Evolutionary conservation across 1,284 basidiomycete species (phyloP), one percentile per base, ranked within the genome.

Genomic region (Ganoderma resinaceum): DNA sequence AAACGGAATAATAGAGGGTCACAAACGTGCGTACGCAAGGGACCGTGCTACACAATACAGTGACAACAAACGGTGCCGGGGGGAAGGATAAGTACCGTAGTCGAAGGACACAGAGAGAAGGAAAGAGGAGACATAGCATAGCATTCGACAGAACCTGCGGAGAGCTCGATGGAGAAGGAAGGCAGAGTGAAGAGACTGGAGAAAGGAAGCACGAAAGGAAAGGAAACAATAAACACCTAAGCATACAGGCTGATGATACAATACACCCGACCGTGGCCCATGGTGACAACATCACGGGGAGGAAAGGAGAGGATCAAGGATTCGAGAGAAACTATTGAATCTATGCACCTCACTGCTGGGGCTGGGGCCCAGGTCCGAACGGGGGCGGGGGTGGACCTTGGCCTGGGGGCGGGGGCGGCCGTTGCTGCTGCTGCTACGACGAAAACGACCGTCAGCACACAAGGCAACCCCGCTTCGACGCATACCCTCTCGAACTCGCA

Each of bases 311-410:
- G 5, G 18, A 42, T 20, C 12, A 18, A 42, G 40, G 12, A 42
- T 5, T 20, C 11, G 16, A 42, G 40, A 14, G 18, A 18, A 16
- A 42, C 40, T 14, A 23, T 29, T 3, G 9, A 55, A 55, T 37
- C 38, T 26, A 20, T 20, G 18, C 31, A 26, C 5, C 59, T 69
- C 61, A 65, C 52, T 61, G 40, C 55, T 65, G 72, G 38, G 63
- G 70, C 65, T 65, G 72, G 43, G 67, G 64, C 3, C 43, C 43
- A n/a, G 43, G 43, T n/a, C 66, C 67, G 38, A 66, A 74, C 49
- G 66, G 72, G 14, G 66, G 40, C 46, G 67, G 64, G 26, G 66
- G 68, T 23, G 66, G 70, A 16, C 67, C 55, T 63, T 72, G 68
- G 43, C 20, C 33, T 23, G 26, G 29, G 20, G 61, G 61, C 20